Conservation (phyloP, 2,329 filamentous ascomycete genomes). For the Fusarium cicatricum region DNA sequence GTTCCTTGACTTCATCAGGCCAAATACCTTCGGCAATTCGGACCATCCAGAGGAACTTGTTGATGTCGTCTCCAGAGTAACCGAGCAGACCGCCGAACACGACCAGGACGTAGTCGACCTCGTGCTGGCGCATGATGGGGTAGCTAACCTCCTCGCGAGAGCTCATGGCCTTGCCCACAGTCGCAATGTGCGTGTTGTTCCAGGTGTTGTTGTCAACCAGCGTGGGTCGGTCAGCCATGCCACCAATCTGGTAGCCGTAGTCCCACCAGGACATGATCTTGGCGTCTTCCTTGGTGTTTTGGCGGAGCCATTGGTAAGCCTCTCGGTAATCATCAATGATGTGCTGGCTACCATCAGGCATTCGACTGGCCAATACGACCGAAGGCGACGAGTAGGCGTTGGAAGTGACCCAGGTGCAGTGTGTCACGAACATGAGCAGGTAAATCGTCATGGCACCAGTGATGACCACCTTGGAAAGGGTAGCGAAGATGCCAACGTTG, state of each 20-base stretch:
- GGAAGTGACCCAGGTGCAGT: conserved; percentile 99
- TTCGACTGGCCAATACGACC: conserved; percentile 88
- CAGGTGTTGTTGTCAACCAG: conserved; percentile 99
- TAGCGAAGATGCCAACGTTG: conserved; percentile 82
- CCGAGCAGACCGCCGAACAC: conserved; percentile 96
- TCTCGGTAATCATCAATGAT: conserved; percentile 99
- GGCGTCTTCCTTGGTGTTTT: conserved; percentile 93
- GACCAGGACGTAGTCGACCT: conserved; percentile 98
- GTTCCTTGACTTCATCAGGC: conserved; percentile 99
- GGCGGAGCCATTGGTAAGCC: conserved; percentile 98
- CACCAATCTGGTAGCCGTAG: conserved; percentile 99
- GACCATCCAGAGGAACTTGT: conserved; percentile 99
- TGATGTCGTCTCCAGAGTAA: conserved; percentile 98
- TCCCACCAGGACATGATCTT: conserved; percentile 99
- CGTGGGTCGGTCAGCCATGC: conserved; percentile 97
- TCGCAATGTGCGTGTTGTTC: conserved; percentile 99
- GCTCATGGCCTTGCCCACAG: conserved; percentile 98
- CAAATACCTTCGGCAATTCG: conserved; percentile 98
- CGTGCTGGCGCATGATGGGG: conserved; percentile 96
- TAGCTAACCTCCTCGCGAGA: conserved; percentile 98
- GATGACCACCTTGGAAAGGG: conserved; percentile 80
- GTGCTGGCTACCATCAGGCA: conserved; percentile 95
- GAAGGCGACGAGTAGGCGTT: conserved; percentile 99
- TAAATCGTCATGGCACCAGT: conserved; percentile 78
- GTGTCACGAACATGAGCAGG: conserved; percentile 90